Base-by-base conservation (phyloP, 352 stramenopile species). In the Phytopythium litorale region DNA sequence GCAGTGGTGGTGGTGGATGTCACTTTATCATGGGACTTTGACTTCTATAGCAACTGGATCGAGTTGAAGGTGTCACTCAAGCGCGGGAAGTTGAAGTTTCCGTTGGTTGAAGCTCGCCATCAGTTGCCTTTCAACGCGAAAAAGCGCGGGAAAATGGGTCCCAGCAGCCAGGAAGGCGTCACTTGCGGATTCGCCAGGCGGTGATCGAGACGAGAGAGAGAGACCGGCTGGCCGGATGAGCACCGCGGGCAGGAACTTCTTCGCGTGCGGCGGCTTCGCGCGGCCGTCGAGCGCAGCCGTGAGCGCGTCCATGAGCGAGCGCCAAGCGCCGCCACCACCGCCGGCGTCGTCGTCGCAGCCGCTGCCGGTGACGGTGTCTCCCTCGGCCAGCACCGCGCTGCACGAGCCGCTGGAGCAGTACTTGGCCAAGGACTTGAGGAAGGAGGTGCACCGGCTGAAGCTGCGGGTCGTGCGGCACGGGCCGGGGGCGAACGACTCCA, bases 371-470 rank as follows among this genome's bases (percentile, higher is more conserved):
- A 12, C 28, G 33, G 12, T 15, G 11, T 43, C 46, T 21, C 46
- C 23, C 7, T 3, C 23, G 6, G 23, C 15, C 16, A 56, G 25
- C 19, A 28, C 19, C 3, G 49, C 43, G 11, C 18, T 83, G 51
- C 32, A 56, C 1, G 75, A 83, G 30, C 75, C 72, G 18, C 54
- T 80, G 28, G 72, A 83, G 53, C 63, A 63, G 25, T 73, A 67
- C 46, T 38, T 33, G 9, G 33, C 65, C 35, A 83, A 77, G 54
- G 66, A 68, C 50, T 25, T 83, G 65, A 70, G 71, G 16, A 57
- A 50, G 18, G 75, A 83, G 33, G 69, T 75, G 21, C 71, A 65
- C 28, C 75, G 70, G 1, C 58, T 78, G 45, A 76, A 78, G 43
- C 61, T 83, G 25, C 63, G 60, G 32, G 49, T 83, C 33, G 63